phyloP scores from a whole-genome alignment of 2,329 filamentous ascomycete species.

The Arthrobotrys entomopaga region DNA sequence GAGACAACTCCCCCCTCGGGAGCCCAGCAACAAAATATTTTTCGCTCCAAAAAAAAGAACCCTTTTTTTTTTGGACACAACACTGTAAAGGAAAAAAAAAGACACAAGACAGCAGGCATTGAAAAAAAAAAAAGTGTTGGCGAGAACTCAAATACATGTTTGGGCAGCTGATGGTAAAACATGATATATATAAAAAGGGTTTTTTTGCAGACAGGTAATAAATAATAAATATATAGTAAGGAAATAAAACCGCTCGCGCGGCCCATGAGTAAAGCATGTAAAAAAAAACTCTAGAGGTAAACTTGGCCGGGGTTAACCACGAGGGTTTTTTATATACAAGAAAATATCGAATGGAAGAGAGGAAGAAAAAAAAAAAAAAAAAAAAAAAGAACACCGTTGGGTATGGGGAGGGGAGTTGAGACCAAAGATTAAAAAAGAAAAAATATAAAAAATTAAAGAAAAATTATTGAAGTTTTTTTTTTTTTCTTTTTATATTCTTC shows the following conservation, averaged over 20 bases:
- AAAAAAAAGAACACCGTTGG: not conserved
- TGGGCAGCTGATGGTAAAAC: conserved; percentile 14
- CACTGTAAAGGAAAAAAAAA: conserved; percentile 18
- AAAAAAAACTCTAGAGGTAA: conserved; percentile 51
- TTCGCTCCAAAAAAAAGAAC: conserved; percentile 38
- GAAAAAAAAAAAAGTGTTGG: not conserved
- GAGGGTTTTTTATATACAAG: conserved; percentile 51
- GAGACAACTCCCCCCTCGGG: conserved; percentile 54
- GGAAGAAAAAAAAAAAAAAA: not conserved
- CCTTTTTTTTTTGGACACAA: conserved; percentile 32
- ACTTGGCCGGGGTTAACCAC: conserved; percentile 48
- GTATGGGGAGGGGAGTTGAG: conserved; percentile 14
- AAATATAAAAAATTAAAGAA: not conserved
- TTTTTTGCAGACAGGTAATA: conserved; percentile 9
- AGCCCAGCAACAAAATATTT: conserved; percentile 40
- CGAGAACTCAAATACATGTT: conserved; percentile 33
- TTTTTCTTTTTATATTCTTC: conserved; percentile 4
- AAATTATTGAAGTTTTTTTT: not conserved
- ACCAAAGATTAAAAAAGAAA: conserved; percentile 9
- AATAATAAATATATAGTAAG: conserved; percentile 16
- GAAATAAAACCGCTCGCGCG: conserved; percentile 49
- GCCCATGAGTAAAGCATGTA: conserved; percentile 29
- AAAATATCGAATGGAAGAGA: conserved; percentile 27
- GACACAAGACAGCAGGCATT: not conserved
- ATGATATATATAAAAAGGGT: conserved; percentile 18